These are phyloP conservation scores for Clarireedia homoeocarpa DNA, from an alignment of 2,329 filamentous ascomycete genomes.

Conservation along the genomic window DNA sequence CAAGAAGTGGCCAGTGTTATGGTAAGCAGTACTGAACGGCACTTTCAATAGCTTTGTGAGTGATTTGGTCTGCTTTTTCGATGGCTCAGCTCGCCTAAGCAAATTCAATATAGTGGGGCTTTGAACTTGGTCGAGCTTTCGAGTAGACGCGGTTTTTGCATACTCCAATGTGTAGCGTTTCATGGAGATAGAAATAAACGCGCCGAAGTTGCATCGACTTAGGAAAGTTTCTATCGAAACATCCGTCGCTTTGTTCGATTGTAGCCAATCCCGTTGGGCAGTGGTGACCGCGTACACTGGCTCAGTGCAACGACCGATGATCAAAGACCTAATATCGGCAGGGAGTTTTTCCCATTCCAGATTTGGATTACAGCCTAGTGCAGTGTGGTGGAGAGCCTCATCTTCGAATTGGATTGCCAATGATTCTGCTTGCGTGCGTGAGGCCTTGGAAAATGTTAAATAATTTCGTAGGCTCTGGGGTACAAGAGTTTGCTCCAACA, in stretches of 20 bases:
- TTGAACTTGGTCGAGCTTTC: not conserved
- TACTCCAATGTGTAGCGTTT: constrained; percentile 13
- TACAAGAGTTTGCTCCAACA: constrained; percentile 5
- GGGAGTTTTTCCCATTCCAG: constrained; percentile 44
- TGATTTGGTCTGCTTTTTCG: not conserved
- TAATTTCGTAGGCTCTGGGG: constrained; percentile 2
- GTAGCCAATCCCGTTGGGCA: constrained; percentile 18
- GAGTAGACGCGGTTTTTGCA: constrained; percentile 11
- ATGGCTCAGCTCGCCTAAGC: not conserved
- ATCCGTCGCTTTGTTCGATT: constrained; percentile 16
- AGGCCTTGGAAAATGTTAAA: constrained; percentile 2
- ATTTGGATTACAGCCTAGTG: constrained; percentile 41
- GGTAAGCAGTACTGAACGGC: constrained; percentile 28
- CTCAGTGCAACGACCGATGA: constrained; percentile 39
- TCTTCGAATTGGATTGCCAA: constrained; percentile 7
- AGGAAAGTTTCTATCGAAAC: constrained; percentile 17
- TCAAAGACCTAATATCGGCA: constrained; percentile 35
- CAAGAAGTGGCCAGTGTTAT: constrained; percentile 25
- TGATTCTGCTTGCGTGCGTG: not conserved
- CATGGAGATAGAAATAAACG: constrained; percentile 19
- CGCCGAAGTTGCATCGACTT: constrained; percentile 21
- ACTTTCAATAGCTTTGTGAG: constrained; percentile 10
- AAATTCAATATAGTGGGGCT: not conserved
- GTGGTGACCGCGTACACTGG: constrained; percentile 22
- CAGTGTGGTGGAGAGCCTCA: constrained; percentile 38